Evolutionary conservation across 116 monocot species (phyloP).

Genomic region (Phalaenopsis hybrid): DNA sequence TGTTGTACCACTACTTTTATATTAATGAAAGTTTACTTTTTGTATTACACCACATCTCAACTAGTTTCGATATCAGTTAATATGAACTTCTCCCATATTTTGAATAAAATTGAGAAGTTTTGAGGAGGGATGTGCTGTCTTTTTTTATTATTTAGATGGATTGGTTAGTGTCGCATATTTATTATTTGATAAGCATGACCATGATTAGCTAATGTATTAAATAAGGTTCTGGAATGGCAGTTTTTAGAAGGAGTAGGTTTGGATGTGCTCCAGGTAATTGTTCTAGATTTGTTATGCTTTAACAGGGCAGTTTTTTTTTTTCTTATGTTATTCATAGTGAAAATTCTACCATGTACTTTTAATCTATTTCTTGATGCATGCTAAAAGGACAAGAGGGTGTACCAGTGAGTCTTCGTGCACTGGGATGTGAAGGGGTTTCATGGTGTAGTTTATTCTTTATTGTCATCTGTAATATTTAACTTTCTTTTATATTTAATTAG

Average conservation of each 20-base stretch:
- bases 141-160: neutral
- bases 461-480: neutral
- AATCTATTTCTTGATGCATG: neutral
- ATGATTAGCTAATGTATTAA: neutral
- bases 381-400: neutral
- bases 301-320: neutral
- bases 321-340: neutral
- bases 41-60: too few relatives aligned
- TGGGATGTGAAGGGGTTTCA: too few relatives aligned
- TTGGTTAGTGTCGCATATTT: neutral
- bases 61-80: too few relatives aligned
- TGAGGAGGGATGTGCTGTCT: neutral
- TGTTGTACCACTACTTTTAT: too few relatives aligned
- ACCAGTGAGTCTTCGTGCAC: neutral
- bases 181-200: neutral
- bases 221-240: neutral
- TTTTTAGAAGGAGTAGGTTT: neutral
- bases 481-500: conserved; percentile 1
- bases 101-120: neutral
- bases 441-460: too few relatives aligned
- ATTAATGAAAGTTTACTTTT: too few relatives aligned
- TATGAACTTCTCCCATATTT: neutral
- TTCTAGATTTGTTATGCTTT: neutral
- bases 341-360: neutral
- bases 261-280: neutral